Percentiles rank a stretch among this genome's conserved stretches.
These are phyloP conservation scores for Pleurotus citrinopileatus DNA, from an alignment of 768 basidiomycete genomes.

Conservation along the genomic window DNA sequence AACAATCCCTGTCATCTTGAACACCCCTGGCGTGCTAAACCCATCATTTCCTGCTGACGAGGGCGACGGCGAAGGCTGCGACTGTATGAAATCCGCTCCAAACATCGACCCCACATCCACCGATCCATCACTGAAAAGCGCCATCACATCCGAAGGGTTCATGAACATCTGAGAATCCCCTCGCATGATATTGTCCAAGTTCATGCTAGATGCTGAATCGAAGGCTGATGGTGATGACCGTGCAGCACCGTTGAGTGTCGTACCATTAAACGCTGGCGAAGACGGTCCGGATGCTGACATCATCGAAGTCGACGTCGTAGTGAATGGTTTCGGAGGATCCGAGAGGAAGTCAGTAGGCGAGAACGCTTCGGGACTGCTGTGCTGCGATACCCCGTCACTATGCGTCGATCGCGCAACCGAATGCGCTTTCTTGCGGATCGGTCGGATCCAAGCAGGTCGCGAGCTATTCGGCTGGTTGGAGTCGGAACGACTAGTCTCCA, in stretches of 20 bases:
- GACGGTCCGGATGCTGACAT: constrained; percentile 5
- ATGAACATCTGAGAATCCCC: constrained; percentile 53
- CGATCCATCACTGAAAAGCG: constrained; percentile 51
- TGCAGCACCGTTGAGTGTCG: neutral
- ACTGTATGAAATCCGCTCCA: constrained; percentile 16
- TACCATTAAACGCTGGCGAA: neutral
- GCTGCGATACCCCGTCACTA: constrained; percentile 42
- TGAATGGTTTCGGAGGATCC: constrained; percentile 38
- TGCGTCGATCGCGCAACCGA: constrained; percentile 41
- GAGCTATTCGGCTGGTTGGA: constrained; percentile 36
- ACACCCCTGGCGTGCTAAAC: constrained; percentile 1
- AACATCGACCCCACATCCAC: constrained; percentile 34
- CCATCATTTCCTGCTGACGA: neutral
- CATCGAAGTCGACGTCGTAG: constrained; percentile 4
- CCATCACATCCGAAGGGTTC: constrained; percentile 59
- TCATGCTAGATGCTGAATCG: constrained; percentile 23
- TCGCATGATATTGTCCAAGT: constrained; percentile 42
- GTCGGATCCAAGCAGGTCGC: constrained; percentile 86
- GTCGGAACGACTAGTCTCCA: constrained; percentile 61
- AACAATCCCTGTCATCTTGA: constrained; percentile 8
- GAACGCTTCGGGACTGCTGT: constrained; percentile 65
- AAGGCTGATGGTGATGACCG: constrained; percentile 29
- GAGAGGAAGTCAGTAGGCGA: constrained; percentile 63
- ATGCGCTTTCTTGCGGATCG: constrained; percentile 75
- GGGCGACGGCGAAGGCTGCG: constrained; percentile 4